Base-by-base conservation (phyloP, 495 filamentous ascomycete species). In the Trichoderma erinaceum region DNA sequence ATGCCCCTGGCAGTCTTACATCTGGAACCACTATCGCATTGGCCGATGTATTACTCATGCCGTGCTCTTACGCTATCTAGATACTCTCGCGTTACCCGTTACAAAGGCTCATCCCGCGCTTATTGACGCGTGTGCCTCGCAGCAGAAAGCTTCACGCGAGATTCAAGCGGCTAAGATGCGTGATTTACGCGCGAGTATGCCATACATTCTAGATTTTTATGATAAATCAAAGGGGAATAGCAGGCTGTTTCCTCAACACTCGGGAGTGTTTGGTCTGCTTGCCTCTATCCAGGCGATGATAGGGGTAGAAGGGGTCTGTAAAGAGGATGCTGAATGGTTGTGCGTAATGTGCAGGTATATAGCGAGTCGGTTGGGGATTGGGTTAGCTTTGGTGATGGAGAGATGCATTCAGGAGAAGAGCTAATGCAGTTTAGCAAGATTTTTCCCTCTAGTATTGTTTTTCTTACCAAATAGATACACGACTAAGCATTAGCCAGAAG, bases 231-330 rank as follows among this genome's bases (percentile, higher is more conserved):
- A 27, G 23, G 56, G 56, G 25, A 32, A 18, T 3, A 18, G 10
- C 27, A 8, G 2, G 8, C 15, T 61, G 25, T 15, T 25, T 23
- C 56, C 56, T 3, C 16, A 61, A 25, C 56, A 61, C 11, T 61
- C 56, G 56, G 56, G 56, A 25, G 56, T 61, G 27, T 61, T 61
- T 61, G 56, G 56, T 13, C 27, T 61, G 56, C 25, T 61, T 1
- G 56, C 23, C 11, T 29, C 56, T 7, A 32, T 61, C 11, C 56
- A 61, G 56, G 56, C 27, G 1, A 29, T 61, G 56, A 32, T 61
- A 29, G 56, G 27, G 12, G 56, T 16, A 13, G 56, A 4, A 25
- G 25, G 29, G 2, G 56, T 29, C 13, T 7, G 25, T 1, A 25
- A 16, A 11, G 56, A 61, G 25, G 23, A 32, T 29, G 56, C 23